Evolutionary conservation across 106 monocot genomes (phyloP), one percentile per base, ranked within the genome.

Genomic region (Apostasia shenzhenica): DNA sequence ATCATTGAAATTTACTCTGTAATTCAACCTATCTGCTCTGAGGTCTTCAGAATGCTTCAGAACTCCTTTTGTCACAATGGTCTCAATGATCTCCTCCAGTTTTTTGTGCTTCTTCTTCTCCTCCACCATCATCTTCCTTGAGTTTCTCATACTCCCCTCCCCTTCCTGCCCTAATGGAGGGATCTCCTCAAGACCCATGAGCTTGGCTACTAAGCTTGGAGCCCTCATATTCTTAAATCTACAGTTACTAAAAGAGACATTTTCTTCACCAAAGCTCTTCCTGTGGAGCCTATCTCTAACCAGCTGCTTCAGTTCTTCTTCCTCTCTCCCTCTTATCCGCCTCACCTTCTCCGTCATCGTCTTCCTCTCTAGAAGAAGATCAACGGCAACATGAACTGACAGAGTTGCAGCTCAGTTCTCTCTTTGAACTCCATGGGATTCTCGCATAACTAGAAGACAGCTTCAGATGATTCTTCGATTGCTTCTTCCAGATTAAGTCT

Each of bases 111-210:
- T 65, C 10, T 71, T 55, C 53, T 41, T 67, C 14, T 71, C 48
- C 61, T 58, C 51, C 13, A 61, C 2, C 11, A 67, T 37, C 43
- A 44, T n/a, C 58, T 73, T 80, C 55, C 54, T 82, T 55, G 59
- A 41, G 4, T 8, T 67, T 57, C 48, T 77, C 12, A 68, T 75
- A 57, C 46, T 72, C 7, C 72, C 67, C 14, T 62, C 73, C 55
- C 55, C 45, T 66, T 61, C 51, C 45, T 67, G 37, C 48, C 5
- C 13, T 53, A 67, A 49, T 44, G 42, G 53, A 9, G 87, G 76
- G 12, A 70, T 53, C 58, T 78, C 82, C 58, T 80, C 84, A 11
- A 91, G 67, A 14, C 91, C 91, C 91, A 91, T 91, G 7, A 91
- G 82, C 78, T 80, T 91, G 41, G 80, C 87, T 63, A 91, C 70